Evolutionary conservation across 345 rosid species (phyloP).

Genomic region (Firmiana major): DNA sequence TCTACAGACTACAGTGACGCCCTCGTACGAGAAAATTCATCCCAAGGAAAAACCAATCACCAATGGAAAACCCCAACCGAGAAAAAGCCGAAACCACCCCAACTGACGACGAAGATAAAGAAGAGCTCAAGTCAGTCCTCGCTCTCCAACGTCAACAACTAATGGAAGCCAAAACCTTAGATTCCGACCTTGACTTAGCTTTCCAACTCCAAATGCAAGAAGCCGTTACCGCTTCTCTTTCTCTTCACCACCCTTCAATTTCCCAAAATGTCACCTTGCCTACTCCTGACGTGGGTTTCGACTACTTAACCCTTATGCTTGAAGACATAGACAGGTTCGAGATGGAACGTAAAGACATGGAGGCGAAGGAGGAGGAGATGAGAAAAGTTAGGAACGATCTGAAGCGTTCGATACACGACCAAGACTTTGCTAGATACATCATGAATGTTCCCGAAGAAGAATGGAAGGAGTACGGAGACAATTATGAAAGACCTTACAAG

Average conservation of each 20-base stretch:
- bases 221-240: constrained; percentile 47
- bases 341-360: constrained; percentile 46
- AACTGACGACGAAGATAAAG: constrained; percentile 15
- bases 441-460: constrained; percentile 43
- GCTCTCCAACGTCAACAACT: constrained; percentile 43
- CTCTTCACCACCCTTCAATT: constrained; percentile 19
- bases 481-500: constrained; percentile 44
- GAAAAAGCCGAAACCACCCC: not conserved
- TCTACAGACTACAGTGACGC: too few relatives aligned
- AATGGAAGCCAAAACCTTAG: constrained; percentile 40
- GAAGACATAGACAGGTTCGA: constrained; percentile 43
- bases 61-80: not conserved
- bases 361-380: constrained; percentile 29
- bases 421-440: constrained; percentile 49
- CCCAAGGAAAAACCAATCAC: not conserved
- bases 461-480: constrained; percentile 51
- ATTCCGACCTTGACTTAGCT: constrained; percentile 52
- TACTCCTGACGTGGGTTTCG: constrained; percentile 22
- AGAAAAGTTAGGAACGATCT: constrained; percentile 39
- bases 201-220: constrained; percentile 65
- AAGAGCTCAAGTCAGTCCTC: constrained; percentile 25
- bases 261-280: constrained; percentile 12
- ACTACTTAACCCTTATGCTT: constrained; percentile 32
- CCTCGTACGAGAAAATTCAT: not conserved
- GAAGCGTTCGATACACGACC: constrained; percentile 61